These are phyloP conservation scores for Crithidia mellificae DNA, from an alignment of 208 protist species.

Conservation along the genomic window DNA sequence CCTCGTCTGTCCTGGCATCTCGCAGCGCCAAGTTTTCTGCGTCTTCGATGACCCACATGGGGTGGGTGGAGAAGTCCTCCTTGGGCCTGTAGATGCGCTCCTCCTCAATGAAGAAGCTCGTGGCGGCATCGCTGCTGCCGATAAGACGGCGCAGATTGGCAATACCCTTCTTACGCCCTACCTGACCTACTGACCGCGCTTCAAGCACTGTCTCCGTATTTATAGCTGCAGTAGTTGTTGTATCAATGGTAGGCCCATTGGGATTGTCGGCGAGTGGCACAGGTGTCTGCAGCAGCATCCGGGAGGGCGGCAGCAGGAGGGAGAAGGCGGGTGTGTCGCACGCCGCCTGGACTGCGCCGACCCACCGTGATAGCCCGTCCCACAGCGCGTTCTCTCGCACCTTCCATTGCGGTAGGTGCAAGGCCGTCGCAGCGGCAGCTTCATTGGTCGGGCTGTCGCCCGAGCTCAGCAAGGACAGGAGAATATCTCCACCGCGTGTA, in stretches of 20 bases:
- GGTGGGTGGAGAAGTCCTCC: not conserved
- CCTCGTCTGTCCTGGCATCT: no score
- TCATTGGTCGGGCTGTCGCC: not conserved
- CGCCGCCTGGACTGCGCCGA: constrained; percentile 10
- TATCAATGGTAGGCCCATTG: no score
- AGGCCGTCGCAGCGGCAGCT: not conserved
- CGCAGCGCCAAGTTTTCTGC: no score
- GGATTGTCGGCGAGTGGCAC: no score
- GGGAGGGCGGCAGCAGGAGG: constrained; percentile 16
- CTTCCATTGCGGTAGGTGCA: not conserved
- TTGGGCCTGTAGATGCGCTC: not conserved
- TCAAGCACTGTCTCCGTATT: no score
- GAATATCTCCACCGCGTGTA: constrained; percentile 9
- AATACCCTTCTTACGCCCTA: constrained; percentile 20
- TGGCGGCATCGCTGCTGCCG: not conserved
- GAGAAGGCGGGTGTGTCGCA: constrained; percentile 20
- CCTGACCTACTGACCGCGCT: not conserved
- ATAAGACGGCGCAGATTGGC: constrained; percentile 22
- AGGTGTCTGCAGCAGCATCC: not conserved
- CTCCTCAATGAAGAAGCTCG: constrained; percentile 3
- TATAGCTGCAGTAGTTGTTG: no score
- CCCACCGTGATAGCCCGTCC: constrained; percentile 13
- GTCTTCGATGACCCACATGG: constrained; percentile 17
- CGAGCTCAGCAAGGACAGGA: not conserved
- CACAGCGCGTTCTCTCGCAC: constrained; percentile 17